These are phyloP conservation scores for Cicer bijugum DNA, from an alignment of 306 rosid genomes.

Conservation along the genomic window DNA sequence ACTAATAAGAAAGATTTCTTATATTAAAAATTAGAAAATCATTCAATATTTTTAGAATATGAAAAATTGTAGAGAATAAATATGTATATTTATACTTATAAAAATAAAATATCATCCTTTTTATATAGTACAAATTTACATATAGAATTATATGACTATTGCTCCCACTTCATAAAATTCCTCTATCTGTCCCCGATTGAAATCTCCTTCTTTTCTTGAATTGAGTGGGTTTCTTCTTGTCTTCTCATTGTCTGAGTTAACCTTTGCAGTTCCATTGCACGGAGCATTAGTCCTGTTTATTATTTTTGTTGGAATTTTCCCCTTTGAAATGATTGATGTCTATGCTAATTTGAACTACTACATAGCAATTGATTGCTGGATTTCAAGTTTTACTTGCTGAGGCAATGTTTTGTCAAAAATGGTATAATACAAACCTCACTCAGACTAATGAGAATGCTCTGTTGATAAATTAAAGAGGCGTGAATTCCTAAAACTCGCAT, in stretches of 20 bases:
- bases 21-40: too few species aligned
- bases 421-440: neutral
- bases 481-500: neutral
- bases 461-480: constrained; percentile 12
- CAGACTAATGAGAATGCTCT: constrained; percentile 5
- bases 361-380: constrained; percentile 17
- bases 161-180: too few species aligned
- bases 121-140: too few species aligned
- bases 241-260: neutral
- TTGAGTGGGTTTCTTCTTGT: constrained; percentile 14
- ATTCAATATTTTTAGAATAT: too few species aligned
- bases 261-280: constrained; percentile 6
- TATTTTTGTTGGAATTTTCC: neutral
- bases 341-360: neutral
- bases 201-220: neutral
- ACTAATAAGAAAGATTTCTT: too few species aligned
- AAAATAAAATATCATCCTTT: too few species aligned
- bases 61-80: too few species aligned
- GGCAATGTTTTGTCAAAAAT: neutral
- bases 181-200: neutral
- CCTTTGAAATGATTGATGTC: constrained; percentile 5
- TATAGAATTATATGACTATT: too few species aligned
- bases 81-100: too few species aligned
- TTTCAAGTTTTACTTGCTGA: constrained; percentile 14
- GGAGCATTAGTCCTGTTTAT: neutral